phyloP scores from a whole-genome alignment of 2,329 filamentous ascomycete genomes.

The Verticillium isaacii region DNA sequence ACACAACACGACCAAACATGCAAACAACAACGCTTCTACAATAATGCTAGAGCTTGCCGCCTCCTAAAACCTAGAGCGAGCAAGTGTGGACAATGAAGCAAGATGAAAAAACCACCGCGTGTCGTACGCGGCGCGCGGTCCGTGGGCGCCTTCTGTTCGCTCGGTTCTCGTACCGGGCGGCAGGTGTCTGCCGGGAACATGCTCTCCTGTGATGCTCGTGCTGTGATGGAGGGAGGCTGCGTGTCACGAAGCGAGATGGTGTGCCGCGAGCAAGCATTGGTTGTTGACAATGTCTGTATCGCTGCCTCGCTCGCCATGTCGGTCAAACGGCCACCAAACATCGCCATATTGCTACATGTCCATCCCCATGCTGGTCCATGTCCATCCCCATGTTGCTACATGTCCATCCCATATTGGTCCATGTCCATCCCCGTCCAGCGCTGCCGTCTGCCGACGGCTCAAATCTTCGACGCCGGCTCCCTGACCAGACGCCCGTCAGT shows the following conservation, averaged over 20 bases:
- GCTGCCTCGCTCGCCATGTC: not conserved
- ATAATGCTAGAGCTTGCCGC: conserved; percentile 61
- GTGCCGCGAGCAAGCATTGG: not conserved
- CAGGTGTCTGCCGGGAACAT: conserved; percentile 19
- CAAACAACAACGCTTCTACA: conserved; percentile 43
- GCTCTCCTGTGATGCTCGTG: not conserved
- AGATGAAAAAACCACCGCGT: conserved; percentile 41
- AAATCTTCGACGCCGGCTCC: conserved; percentile 27
- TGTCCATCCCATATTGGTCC: not conserved
- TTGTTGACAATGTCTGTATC: not conserved
- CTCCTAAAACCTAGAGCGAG: conserved; percentile 47
- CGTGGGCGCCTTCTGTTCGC: conserved; percentile 13
- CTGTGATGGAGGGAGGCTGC: not conserved
- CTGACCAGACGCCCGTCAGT: conserved; percentile 12
- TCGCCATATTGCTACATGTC: not conserved
- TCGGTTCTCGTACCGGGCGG: conserved; percentile 16
- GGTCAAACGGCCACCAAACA: not conserved
- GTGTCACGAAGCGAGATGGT: not conserved
- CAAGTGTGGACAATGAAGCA: conserved; percentile 69
- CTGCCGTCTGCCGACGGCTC: conserved; percentile 1
- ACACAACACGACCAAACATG: not conserved
- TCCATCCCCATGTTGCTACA: not conserved
- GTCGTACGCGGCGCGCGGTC: conserved; percentile 18
- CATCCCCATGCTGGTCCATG: not conserved
- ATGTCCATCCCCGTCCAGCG: not conserved